Evolutionary conservation across 202 grass and related monocot genomes (phyloP), one percentile per base, ranked within the genome.

Genomic region (Setaria italica): DNA sequence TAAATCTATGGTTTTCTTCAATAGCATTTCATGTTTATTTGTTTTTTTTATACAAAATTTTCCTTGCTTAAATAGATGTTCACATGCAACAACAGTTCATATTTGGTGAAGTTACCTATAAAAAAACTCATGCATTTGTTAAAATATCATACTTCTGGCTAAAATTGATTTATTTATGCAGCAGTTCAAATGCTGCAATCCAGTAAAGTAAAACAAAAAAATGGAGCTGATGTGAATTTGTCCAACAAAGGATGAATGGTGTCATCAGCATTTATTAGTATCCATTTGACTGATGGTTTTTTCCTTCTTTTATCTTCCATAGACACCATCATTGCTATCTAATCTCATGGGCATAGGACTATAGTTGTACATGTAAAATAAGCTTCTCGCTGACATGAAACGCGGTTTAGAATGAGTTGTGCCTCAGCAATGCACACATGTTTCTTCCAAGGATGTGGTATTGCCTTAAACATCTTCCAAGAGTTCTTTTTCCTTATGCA

Each of bases 401-500:
- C 9, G 1, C 5, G 32, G 17, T 59, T 39, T 42, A 11, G 59
- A 62, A 49, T 73, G 16, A 43, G 13, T 30, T 62, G 39, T 73
- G 50, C 49, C 59, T 59, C 35, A 82, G 9, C 5, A 1, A 67
- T 29, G n/a, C n/a, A 41, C 50, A 69, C 12, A 45, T 14, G 72
- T 43, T 76, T 58, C 76, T 67, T 68, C 35, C 58, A 76, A 65
- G 59, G 50, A 84, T 59, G 30, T 32, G 21, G 14, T 55, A 10
- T 70, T 72, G 41, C 11, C 2, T 77, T 69, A 21, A 55, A 67
- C 25, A 25, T 64, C 17, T 54, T 57, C 49, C 43, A n/a, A 80
- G 7, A 70, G 51, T 47, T 47, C 4, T 48, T 72, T 65, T 45
- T 54, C 16, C 11, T 70, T 7, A 7, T 85, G 80, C 91, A 97